Evolutionary conservation across 2,329 filamentous ascomycete genomes (phyloP), one percentile per base, ranked within the genome.

Genomic region (Fusarium luffae): DNA sequence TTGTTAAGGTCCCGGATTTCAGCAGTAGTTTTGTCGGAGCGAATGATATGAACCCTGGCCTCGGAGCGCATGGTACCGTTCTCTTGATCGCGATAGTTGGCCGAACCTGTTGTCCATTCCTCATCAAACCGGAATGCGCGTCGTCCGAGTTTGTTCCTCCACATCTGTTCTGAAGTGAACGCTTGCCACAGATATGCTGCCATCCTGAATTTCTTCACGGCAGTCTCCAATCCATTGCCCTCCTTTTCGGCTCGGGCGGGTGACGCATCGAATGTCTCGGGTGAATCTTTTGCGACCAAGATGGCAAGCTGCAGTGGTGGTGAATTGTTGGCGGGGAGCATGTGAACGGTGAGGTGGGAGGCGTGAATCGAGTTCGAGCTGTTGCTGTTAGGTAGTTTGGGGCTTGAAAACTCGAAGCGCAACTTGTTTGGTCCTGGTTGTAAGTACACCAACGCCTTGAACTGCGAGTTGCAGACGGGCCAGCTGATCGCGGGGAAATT

Each of bases 91-190:
- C 91, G 89, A 71, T 88, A 86, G 63, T 92, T 95, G 63, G 93
- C 85, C 3, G 93, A 92, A 10, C 94, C 94, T 4, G 89, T 89
- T 65, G 92, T 92, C 96, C 96, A 98, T 77, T 97, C 93, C 79
- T 99, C 96, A 74, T 98, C 96, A 68, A 97, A 94, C 44, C 94
- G 88, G 79, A 98, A 98, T 55, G 89, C 90, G 60, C 95, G 89
- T 62, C 95, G 88, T 12, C 94, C 94, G 71, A 98, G 89, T 65
- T 91, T 92, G 77, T 97, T 92, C 68, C 93, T 90, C 78, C 89
- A 92, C 95, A 98, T 98, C 78, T 98, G 94, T 79, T 99, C 96
- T 9, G 93, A 93, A 0, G 95, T 98, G 76, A 97, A 98, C 10
- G 94, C 93, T 78, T 99, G 96, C 94, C 96, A 98, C 16, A 98